A percentile compares a stretch with the other conserved stretches of the same genome.
Conservation (phyloP, 768 basidiomycete species). For the Suillus alpinus region DNA sequence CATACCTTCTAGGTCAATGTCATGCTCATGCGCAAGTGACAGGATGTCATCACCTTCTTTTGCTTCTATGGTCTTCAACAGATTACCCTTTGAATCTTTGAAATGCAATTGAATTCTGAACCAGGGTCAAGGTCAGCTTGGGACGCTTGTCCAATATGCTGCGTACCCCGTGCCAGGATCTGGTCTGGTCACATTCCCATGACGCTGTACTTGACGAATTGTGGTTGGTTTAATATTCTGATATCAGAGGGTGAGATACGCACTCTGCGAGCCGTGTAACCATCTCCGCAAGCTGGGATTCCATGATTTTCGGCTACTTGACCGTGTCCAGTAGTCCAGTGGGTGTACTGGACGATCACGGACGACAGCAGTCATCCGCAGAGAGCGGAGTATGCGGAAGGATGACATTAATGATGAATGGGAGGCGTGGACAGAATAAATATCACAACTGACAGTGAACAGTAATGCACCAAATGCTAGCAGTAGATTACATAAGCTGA, state of each 20-base stretch:
- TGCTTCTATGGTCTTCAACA: slow-evolving; percentile 85
- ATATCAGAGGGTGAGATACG: background rate
- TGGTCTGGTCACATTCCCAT: slow-evolving; percentile 60
- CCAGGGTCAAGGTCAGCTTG: background rate
- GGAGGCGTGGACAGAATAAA: background rate
- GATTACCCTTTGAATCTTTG: slow-evolving; percentile 79
- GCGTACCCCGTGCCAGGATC: slow-evolving; percentile 66
- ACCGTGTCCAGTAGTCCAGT: background rate
- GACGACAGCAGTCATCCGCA: background rate
- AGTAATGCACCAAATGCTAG: background rate
- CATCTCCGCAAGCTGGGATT: background rate
- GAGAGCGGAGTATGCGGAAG: background rate
- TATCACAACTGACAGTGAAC: background rate
- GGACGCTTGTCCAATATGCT: background rate
- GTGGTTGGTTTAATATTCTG: background rate
- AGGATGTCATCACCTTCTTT: slow-evolving; percentile 94
- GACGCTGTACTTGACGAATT: slow-evolving; percentile 25
- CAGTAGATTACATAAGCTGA: background rate
- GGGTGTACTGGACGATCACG: background rate
- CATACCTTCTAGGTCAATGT: slow-evolving; percentile 92
- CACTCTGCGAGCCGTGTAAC: slow-evolving; percentile 20
- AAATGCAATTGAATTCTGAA: slow-evolving; percentile 85
- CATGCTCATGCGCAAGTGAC: slow-evolving; percentile 89
- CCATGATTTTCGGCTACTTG: background rate
- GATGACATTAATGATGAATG: background rate